A percentile compares a stretch with the other conserved stretches of the same genome.
phyloP scores from a whole-genome alignment of 164 flowering plant species.

The Vitis rotundifolia region DNA sequence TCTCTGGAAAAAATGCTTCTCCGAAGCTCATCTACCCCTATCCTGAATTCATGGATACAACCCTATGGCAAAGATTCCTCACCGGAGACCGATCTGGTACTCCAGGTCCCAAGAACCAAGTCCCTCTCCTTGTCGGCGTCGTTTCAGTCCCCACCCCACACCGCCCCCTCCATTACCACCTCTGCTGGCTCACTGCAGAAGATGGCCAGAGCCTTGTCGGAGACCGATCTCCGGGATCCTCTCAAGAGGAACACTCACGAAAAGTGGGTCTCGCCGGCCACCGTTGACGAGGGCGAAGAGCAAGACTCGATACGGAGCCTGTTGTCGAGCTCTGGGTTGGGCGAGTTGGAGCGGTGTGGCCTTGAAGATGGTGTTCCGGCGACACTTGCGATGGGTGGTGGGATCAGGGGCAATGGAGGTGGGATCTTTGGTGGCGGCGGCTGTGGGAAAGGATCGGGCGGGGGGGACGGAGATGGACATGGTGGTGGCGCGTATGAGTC shows the following conservation, averaged over 20 bases:
- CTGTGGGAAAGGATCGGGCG: constrained; percentile 8
- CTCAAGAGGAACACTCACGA: not conserved
- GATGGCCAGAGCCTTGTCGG: not conserved
- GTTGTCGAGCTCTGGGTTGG: constrained; percentile 22
- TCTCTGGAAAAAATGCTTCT: constrained; percentile 25
- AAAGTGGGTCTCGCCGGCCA: too few relatives aligned
- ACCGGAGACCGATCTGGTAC: constrained; percentile 15
- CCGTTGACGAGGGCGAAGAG: not conserved
- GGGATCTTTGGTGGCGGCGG: constrained; percentile 25
- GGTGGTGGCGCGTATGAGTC: constrained; percentile 22
- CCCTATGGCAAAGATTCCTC: not conserved
- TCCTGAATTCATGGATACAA: constrained; percentile 28
- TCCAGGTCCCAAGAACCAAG: constrained; percentile 14
- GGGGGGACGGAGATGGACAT: constrained; percentile 21
- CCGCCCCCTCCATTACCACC: not conserved
- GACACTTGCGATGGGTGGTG: constrained; percentile 30
- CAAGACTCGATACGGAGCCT: constrained; percentile 3
- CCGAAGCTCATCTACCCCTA: constrained; percentile 42
- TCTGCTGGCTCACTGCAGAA: not conserved
- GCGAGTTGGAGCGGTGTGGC: constrained; percentile 8
- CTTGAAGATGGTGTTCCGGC: constrained; percentile 7
- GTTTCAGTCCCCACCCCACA: not conserved
- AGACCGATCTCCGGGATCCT: not conserved
- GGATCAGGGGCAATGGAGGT: constrained; percentile 25
- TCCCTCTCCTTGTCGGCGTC: constrained; percentile 13